These are phyloP conservation scores for Suillus occidentalis DNA, from an alignment of 768 basidiomycete species.

Conservation along the genomic window DNA sequence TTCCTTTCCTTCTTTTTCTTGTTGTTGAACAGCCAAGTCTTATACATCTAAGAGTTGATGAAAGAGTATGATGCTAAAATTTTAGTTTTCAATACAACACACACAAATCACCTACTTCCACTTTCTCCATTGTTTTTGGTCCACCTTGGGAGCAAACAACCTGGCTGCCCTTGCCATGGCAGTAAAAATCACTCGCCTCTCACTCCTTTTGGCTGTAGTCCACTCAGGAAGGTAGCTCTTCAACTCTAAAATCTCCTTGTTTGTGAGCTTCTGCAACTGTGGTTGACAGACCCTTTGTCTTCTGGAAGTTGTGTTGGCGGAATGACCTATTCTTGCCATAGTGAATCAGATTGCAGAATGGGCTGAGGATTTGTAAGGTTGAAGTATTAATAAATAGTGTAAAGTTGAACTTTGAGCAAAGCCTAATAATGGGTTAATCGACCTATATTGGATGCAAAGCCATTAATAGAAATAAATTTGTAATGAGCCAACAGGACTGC, in stretches of 20 bases:
- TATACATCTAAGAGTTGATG: not conserved
- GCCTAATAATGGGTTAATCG: too few relatives aligned
- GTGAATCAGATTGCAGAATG: too few relatives aligned
- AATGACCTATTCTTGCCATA: too few relatives aligned
- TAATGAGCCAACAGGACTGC: too few relatives aligned
- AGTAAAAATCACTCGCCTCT: not conserved
- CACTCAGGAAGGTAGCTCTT: not conserved
- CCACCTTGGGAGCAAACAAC: not conserved
- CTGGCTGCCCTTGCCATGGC: not conserved
- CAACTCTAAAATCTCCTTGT: not conserved
- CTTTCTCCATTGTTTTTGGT: not conserved
- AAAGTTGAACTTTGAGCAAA: not conserved
- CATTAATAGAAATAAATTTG: too few relatives aligned
- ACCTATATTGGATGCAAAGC: too few relatives aligned
- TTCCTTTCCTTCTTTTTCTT: too few relatives aligned
- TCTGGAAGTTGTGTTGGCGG: too few relatives aligned
- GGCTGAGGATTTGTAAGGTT: too few relatives aligned
- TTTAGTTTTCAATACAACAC: not conserved
- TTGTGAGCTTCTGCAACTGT: not conserved
- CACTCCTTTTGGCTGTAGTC: too few relatives aligned
- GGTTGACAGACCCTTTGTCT: not conserved
- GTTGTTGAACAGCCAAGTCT: too few relatives aligned
- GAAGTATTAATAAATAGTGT: too few relatives aligned
- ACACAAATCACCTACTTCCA: not conserved
- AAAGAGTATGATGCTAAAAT: not conserved